Percentiles rank a stretch among this genome's conserved stretches.
phyloP scores from a whole-genome alignment of 192 early-diverging fungal genomes.

The Linnemannia elongata region DNA sequence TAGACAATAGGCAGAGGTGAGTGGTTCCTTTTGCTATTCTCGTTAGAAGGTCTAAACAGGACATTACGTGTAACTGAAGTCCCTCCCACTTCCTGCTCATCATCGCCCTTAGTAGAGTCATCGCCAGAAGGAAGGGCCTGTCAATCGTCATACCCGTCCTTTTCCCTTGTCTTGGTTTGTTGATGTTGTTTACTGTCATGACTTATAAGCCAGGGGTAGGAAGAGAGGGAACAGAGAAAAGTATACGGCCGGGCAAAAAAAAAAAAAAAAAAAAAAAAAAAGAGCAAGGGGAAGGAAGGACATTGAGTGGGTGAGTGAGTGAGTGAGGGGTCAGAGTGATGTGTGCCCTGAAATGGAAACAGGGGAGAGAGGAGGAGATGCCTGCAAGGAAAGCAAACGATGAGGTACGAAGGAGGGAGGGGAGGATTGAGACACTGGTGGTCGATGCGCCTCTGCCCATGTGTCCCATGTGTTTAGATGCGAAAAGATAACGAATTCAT shows the following conservation, averaged over 20 bases:
- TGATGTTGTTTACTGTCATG: not conserved
- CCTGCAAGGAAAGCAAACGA: not conserved
- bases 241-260: not conserved
- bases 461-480: not conserved
- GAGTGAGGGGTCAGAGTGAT: not conserved
- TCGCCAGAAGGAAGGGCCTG: not conserved
- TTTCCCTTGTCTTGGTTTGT: not conserved
- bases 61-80: not conserved
- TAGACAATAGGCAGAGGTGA: not conserved
- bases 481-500: not conserved
- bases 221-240: not conserved
- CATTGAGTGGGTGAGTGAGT: not conserved
- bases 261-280: not conserved
- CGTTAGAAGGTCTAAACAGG: not conserved
- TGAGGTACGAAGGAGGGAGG: not conserved
- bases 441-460: not conserved
- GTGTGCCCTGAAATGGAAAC: conserved; percentile 1
- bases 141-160: not conserved
- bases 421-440: not conserved
- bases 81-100: not conserved
- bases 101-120: not conserved
- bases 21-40: not conserved
- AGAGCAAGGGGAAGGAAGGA: not conserved
- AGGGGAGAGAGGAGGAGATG: not conserved
- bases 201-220: not conserved